phyloP scores from a whole-genome alignment of 495 filamentous ascomycete genomes.

The Lepraria neglecta region DNA sequence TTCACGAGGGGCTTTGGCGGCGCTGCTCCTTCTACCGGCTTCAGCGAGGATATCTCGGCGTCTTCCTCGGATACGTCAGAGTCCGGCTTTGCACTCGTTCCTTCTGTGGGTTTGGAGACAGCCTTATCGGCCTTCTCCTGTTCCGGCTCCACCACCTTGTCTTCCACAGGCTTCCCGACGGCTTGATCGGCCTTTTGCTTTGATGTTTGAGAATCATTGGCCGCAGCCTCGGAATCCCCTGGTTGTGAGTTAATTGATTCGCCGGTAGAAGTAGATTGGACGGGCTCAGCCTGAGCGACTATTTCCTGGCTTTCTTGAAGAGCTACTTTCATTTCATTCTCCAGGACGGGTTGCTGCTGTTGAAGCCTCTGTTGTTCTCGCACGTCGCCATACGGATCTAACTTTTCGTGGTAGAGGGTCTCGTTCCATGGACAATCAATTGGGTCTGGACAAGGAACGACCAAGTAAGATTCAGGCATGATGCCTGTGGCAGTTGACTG shows the following conservation, averaged over 20 bases:
- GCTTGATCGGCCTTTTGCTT: not conserved
- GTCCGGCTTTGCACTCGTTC: not conserved
- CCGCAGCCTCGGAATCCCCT: not conserved
- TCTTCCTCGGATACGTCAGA: not conserved
- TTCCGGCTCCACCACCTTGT: not conserved
- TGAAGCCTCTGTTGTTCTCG: slow-evolving; percentile 33
- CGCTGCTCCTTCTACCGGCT: not conserved
- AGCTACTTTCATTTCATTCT: slow-evolving; percentile 34
- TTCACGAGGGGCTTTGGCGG: not conserved
- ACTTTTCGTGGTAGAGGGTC: slow-evolving; percentile 50
- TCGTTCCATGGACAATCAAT: slow-evolving; percentile 72
- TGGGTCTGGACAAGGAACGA: slow-evolving; percentile 60
- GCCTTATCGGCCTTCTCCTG: not conserved
- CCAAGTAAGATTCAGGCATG: slow-evolving; percentile 73
- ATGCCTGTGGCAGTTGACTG: slow-evolving; percentile 73
- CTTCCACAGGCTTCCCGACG: slow-evolving; percentile 2
- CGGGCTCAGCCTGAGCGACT: not conserved
- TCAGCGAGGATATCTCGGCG: not conserved
- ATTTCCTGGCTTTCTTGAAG: slow-evolving; percentile 19
- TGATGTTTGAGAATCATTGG: slow-evolving; percentile 7
- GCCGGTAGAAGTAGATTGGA: slow-evolving; percentile 5
- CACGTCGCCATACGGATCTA: slow-evolving; percentile 48
- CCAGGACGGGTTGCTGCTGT: slow-evolving; percentile 22
- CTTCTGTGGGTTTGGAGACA: not conserved
- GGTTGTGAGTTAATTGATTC: not conserved